phyloP scores from a whole-genome alignment of 2,329 filamentous ascomycete genomes.

The Botrytis byssoidea region DNA sequence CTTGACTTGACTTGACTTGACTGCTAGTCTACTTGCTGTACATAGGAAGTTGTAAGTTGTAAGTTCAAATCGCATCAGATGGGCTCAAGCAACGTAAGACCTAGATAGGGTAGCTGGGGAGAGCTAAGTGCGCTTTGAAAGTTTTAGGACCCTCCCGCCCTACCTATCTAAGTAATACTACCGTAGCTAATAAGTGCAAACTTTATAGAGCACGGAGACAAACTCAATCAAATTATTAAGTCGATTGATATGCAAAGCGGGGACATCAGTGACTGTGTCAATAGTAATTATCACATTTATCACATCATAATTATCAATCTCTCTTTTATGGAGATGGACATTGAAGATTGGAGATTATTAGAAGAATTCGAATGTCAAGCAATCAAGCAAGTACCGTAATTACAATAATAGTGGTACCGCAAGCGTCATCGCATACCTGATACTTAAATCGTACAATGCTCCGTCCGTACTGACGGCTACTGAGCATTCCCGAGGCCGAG shows the following conservation, averaged over 20 bases:
- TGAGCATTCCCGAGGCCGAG: background rate
- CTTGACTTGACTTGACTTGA: too few species aligned
- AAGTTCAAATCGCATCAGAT: background rate
- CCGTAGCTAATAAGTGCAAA: background rate
- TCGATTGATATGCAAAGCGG: background rate
- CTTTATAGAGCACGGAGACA: background rate
- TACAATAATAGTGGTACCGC: background rate
- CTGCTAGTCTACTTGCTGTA: too few species aligned
- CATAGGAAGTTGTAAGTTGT: too few species aligned
- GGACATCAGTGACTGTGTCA: background rate
- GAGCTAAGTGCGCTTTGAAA: background rate
- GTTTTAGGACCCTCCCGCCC: background rate
- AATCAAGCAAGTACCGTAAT: too few species aligned
- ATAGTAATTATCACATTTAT: too few species aligned
- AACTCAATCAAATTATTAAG: background rate
- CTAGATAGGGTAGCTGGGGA: background rate
- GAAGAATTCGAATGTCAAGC: background rate
- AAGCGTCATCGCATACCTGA: background rate
- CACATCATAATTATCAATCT: background rate
- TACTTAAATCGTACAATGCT: background rate
- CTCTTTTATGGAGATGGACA: background rate
- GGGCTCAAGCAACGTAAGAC: slow-evolving; percentile 9
- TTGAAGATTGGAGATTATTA: background rate
- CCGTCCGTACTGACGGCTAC: background rate
- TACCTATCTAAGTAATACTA: background rate